These are phyloP conservation scores for Suillus tomentosus DNA, from an alignment of 768 basidiomycete genomes.

Conservation along the genomic window DNA sequence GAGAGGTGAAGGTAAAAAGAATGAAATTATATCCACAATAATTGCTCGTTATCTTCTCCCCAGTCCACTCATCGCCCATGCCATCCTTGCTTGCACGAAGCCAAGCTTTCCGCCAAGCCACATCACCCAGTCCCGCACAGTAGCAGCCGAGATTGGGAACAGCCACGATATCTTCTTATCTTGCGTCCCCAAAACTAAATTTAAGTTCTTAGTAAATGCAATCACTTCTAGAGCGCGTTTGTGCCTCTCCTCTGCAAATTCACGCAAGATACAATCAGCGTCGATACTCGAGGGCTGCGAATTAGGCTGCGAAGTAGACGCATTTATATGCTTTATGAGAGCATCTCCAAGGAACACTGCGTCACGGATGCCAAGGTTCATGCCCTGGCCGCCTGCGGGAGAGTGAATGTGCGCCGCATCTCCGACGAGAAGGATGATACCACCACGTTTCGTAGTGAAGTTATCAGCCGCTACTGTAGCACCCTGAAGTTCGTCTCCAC, in stretches of 20 bases:
- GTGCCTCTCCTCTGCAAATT: slow-evolving; percentile 35
- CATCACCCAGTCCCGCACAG: slow-evolving; percentile 9
- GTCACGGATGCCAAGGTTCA: slow-evolving; percentile 58
- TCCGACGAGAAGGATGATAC: slow-evolving; percentile 35
- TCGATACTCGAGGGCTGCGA: slow-evolving; percentile 13
- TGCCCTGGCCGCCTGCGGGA: slow-evolving; percentile 53
- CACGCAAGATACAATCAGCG: slow-evolving; percentile 22
- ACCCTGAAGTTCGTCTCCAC: slow-evolving; percentile 4
- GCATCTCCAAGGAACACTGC: slow-evolving; percentile 43
- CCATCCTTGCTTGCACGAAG: slow-evolving; percentile 6
- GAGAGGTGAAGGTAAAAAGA: not conserved
- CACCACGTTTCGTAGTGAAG: slow-evolving; percentile 15
- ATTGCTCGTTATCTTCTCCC: slow-evolving; percentile 1
- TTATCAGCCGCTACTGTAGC: slow-evolving; percentile 1
- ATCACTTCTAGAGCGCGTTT: slow-evolving; percentile 41
- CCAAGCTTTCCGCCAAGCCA: slow-evolving; percentile 8
- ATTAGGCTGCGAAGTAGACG: slow-evolving; percentile 5
- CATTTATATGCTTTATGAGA: slow-evolving; percentile 34
- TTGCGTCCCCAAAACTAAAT: slow-evolving; percentile 16
- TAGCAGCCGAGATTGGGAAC: slow-evolving; percentile 6
- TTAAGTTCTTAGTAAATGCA: slow-evolving; percentile 36
- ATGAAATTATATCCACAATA: not conserved
- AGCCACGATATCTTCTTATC: slow-evolving; percentile 4
- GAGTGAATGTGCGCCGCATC: slow-evolving; percentile 56
- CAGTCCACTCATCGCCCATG: slow-evolving; percentile 11